Evolutionary conservation across 2,329 filamentous ascomycete genomes (phyloP), one percentile per base, ranked within the genome.

Genomic region (Colletotrichum trifolii): DNA sequence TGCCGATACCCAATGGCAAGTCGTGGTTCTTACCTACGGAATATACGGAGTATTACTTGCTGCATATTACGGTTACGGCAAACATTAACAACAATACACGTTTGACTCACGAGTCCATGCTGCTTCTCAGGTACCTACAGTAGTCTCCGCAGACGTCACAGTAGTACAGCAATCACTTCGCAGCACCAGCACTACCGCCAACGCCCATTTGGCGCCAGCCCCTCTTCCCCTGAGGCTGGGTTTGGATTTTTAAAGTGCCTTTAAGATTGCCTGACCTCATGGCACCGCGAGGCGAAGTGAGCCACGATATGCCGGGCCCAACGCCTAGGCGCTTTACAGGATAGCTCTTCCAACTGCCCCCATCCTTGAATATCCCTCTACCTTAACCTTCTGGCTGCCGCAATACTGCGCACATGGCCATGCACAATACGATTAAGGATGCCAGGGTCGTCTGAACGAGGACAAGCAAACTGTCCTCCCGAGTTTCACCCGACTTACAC

Each of bases 211-310:
- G 25, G 25, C 25, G 3, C 25, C 25, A 25, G 25, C 12, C 43
- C 43, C 15, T 17, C 43, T 46, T 15, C 50, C 42, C 50, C 50
- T 40, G 49, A 53, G 49, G 38, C 25, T 33, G 25, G 25, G 25
- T 15, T 40, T 45, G 39, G 52, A 11, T 54, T 43, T n/a, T 12
- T 34, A 34, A 17, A 25, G 40, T 43, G 38, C 43, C 13, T 34
- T 48, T 49, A 49, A 55, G 35, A 62, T 65, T 62, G 35, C 45
- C 54, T 57, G 54, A 53, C 58, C 46, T 55, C 46, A 38, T 52
- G 46, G 39, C 56, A 45, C 54, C 36, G 40, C 40, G 48, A 56
- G 50, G 58, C 62, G 46, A 65, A 43, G 62, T 56, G 46, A 53
- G 57, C 42, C 55, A 38, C 62, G 49, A 50, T 54, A 40, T 59